Evolutionary conservation across 495 filamentous ascomycete species (phyloP).

Genomic region (Hyphodiscus hymeniophilus): DNA sequence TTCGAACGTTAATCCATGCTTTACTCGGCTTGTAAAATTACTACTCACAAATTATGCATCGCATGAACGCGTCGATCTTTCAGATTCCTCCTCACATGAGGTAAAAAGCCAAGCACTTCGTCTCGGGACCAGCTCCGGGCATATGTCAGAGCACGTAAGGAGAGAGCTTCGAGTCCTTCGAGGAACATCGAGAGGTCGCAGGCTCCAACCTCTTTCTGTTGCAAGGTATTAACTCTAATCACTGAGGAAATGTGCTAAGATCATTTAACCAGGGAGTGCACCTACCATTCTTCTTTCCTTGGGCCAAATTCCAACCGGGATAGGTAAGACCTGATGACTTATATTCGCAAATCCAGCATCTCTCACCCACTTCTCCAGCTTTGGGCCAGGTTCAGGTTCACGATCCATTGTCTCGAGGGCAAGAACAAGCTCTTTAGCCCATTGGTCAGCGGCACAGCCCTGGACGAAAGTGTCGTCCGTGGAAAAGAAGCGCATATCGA

Average conservation of each 20-base stretch:
- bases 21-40: no score
- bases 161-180: neutral
- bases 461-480: constrained; percentile 38
- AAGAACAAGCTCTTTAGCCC: constrained; percentile 35
- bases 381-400: constrained; percentile 40
- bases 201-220: neutral
- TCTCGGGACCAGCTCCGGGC: neutral
- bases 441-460: constrained; percentile 41
- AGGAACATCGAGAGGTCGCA: neutral
- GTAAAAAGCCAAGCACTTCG: neutral
- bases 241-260: neutral
- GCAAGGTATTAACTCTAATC: neutral
- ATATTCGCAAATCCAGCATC: constrained; percentile 53
- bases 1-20: no score
- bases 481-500: constrained; percentile 31
- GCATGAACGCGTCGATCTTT: neutral
- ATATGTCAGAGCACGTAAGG: neutral
- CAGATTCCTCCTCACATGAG: neutral
- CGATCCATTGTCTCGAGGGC: constrained; percentile 37
- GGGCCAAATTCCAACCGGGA: constrained; percentile 62
- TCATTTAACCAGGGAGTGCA: neutral
- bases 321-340: constrained; percentile 49
- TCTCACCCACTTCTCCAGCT: constrained; percentile 38
- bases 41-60: neutral
- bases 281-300: constrained; percentile 36